Base-by-base conservation (phyloP, 83 land plant genomes). In the Thuja plicata region DNA sequence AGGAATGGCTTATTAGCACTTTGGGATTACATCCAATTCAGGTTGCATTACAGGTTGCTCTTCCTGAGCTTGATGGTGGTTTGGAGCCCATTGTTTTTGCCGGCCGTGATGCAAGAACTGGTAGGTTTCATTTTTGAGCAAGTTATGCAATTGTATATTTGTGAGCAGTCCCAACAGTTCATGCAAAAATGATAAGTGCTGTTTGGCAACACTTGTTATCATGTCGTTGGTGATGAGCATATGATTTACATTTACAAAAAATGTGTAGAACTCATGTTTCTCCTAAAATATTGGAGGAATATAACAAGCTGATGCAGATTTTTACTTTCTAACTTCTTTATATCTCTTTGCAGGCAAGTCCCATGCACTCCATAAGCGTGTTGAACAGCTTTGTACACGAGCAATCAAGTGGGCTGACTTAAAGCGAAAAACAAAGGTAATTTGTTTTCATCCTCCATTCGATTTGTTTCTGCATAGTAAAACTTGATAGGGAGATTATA, bases 51-150 rank as follows among this genome's bases (percentile, higher is more conserved):
- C 99, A 99, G 88, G 99, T 99, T 73, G 99, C 99, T 55, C 93
- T 99, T 4, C 99, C 99, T 43, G 99, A 99, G 92, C 94, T 99
- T 41, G 99, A 99, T 90, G 99, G 99, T 57, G 99, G 99, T 32
- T 91, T 99, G 94, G 99, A 99, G 94, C 99, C 99, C 30, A 99
- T 99, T 81, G 98, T 99, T 38, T 99, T 99, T 88, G 92, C 99
- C 12, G 99, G 99, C n/a, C 96, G 99, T n/a, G 99, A 99, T 86
- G 94, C 97, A 3, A 91, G 96, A 90, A 97, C 99, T 88, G 99
- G 99, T 90, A 87, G 91, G 90, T 89, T 24, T 7, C 73, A 37
- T 60, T 41, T 90, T 21, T 55, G 2, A 35, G 62, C 73, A 89
- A 60, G 17, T 43, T 84, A 13, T 24, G 52, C 34, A 62, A 60